A percentile compares a stretch with the other conserved stretches of the same genome.
Conservation (phyloP, 1,139 yeast species). For the Debaryomyces psychrophilus region DNA sequence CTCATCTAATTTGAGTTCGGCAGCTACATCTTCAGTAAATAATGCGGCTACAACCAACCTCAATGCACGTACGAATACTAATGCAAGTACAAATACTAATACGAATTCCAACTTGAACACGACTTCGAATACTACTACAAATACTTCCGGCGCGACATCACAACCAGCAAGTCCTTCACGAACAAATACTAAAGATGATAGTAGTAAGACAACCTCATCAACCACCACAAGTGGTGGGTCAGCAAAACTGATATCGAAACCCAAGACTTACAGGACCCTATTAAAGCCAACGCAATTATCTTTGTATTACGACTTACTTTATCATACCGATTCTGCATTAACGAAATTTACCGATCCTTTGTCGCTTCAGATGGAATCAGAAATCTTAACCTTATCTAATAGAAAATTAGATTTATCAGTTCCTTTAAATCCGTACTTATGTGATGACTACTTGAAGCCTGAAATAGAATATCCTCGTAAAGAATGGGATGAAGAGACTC, state of each 20-base stretch:
- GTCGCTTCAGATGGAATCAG: conserved; percentile 80
- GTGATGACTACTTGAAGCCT: conserved; percentile 51
- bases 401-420: conserved; percentile 76
- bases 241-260: conserved; percentile 34
- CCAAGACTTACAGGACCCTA: conserved; percentile 75
- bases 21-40: not conserved
- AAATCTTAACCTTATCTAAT: conserved; percentile 73
- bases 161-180: conserved; percentile 12
- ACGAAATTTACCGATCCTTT: conserved; percentile 78
- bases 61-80: not conserved
- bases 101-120: conserved; percentile 7
- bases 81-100: not conserved
- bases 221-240: conserved; percentile 4
- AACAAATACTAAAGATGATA: not conserved
- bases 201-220: not conserved
- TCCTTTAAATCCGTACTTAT: conserved; percentile 66
- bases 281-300: conserved; percentile 81
- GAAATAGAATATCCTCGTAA: conserved; percentile 49
- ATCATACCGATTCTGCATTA: conserved; percentile 77
- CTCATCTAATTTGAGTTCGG: conserved; percentile 12
- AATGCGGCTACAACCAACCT: not conserved
- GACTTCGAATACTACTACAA: not conserved
- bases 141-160: conserved; percentile 7
- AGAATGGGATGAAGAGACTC: conserved; percentile 40
- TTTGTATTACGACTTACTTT: conserved; percentile 80